Evolutionary conservation across 371 early-diverging fungal species (phyloP).

Genomic region (Mucor velutinosus): DNA sequence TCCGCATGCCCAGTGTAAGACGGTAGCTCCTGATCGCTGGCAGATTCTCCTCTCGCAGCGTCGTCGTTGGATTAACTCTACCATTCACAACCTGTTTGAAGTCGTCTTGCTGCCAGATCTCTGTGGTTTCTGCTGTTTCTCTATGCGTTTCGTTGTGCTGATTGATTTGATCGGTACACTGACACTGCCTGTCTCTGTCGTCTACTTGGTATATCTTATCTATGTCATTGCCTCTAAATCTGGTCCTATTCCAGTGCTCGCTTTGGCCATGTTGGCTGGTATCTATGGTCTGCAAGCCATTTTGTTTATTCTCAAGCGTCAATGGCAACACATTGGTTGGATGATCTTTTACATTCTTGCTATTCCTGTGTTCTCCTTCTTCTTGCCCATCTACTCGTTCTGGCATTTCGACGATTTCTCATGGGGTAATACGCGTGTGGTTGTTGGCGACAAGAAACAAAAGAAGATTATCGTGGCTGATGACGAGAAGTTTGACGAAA

Average conservation of each 20-base stretch:
- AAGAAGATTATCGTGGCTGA: slow-evolving; percentile 65
- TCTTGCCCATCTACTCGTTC: slow-evolving; percentile 81
- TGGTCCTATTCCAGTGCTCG: slow-evolving; percentile 57
- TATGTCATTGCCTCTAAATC: slow-evolving; percentile 60
- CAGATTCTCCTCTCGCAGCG: slow-evolving; percentile 85
- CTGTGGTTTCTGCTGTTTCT: slow-evolving; percentile 96
- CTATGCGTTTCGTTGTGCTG: slow-evolving; percentile 94
- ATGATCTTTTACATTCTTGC: slow-evolving; percentile 92
- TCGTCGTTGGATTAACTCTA: slow-evolving; percentile 99
- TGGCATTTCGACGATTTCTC: slow-evolving; percentile 94
- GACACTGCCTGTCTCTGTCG: slow-evolving; percentile 91
- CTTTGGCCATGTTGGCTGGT: slow-evolving; percentile 66
- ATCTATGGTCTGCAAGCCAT: slow-evolving; percentile 86
- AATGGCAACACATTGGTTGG: slow-evolving; percentile 97
- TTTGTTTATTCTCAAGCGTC: slow-evolving; percentile 83
- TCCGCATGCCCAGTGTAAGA: slow-evolving; percentile 93
- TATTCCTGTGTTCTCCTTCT: slow-evolving; percentile 83
- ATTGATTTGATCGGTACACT: slow-evolving; percentile 93
- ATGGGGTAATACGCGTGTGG: slow-evolving; percentile 91
- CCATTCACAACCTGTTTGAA: slow-evolving; percentile 96
- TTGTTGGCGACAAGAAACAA: slow-evolving; percentile 71
- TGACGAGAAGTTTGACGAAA: slow-evolving; percentile 81
- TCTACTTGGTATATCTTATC: slow-evolving; percentile 81
- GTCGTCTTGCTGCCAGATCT: slow-evolving; percentile 82
- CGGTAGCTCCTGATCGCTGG: slow-evolving; percentile 98